A percentile compares a stretch with the other conserved stretches of the same genome.
Evolutionary conservation across 75 land plant genomes (phyloP).

Genomic region (Selaginella tamariscina): DNA sequence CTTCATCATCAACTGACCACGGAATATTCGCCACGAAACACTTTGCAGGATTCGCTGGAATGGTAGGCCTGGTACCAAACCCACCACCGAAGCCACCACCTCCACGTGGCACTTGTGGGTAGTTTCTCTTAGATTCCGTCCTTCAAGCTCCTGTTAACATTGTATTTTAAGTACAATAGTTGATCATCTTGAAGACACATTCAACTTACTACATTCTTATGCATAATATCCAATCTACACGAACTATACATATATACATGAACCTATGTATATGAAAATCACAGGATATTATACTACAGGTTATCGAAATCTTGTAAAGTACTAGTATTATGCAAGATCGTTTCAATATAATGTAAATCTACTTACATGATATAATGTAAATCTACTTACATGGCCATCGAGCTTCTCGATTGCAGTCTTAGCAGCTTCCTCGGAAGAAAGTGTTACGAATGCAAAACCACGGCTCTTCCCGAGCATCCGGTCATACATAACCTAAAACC

Average conservation of each 20-base stretch:
- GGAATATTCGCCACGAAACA: conserved; percentile 72
- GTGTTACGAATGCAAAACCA: conserved; percentile 72
- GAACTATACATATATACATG: too few species aligned
- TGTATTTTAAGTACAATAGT: background rate
- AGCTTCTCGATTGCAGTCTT: conserved; percentile 43
- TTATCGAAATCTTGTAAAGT: too few species aligned
- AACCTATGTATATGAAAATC: too few species aligned
- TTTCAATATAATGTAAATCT: too few species aligned
- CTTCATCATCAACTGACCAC: conserved; percentile 66
- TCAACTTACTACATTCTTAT: too few species aligned
- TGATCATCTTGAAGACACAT: too few species aligned
- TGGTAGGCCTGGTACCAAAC: conserved; percentile 1
- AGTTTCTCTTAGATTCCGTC: conserved; percentile 52
- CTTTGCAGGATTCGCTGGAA: conserved; percentile 30
- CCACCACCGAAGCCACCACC: conserved; percentile 25
- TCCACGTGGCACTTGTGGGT: conserved; percentile 65
- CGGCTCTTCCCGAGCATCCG: conserved; percentile 52
- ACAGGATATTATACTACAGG: too few species aligned
- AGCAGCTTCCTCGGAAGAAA: conserved; percentile 48
- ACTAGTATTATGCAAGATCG: too few species aligned
- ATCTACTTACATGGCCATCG: conserved; percentile 39
- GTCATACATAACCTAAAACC: conserved; percentile 36
- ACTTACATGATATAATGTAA: background rate
- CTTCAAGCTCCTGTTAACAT: conserved; percentile 46
- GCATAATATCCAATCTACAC: too few species aligned